phyloP scores from a whole-genome alignment of 768 basidiomycete genomes.

The Cubamyces sp. region DNA sequence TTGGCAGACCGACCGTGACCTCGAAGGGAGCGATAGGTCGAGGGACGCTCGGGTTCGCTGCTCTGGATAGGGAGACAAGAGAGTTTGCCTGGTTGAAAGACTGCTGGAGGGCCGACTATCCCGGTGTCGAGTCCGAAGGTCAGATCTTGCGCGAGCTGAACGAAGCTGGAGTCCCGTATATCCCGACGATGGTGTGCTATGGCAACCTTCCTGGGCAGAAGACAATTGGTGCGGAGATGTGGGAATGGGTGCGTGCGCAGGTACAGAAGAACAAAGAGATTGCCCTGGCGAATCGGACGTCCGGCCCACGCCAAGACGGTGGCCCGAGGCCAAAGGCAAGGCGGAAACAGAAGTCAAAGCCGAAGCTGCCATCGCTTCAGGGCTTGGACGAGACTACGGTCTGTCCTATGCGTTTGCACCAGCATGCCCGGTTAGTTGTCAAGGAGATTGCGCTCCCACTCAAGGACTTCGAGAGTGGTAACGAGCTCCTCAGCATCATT shows the following conservation, averaged over 20 bases:
- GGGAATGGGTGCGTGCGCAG: not conserved
- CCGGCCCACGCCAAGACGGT: not conserved
- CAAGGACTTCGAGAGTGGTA: not conserved
- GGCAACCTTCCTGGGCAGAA: constrained; percentile 2
- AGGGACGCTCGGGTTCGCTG: constrained; percentile 12
- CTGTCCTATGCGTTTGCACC: not conserved
- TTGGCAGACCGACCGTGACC: not conserved
- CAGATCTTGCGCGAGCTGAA: not conserved
- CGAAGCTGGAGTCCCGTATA: not conserved
- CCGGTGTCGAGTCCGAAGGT: constrained; percentile 2
- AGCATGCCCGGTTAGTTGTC: constrained; percentile 12
- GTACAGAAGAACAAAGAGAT: too few relatives aligned
- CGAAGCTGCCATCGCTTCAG: not conserved
- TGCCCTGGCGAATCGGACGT: not conserved
- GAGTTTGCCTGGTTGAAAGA: constrained; percentile 17
- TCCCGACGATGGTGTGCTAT: constrained; percentile 13
- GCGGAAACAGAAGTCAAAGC: too few relatives aligned
- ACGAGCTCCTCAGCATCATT: not conserved
- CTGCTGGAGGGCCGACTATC: not conserved
- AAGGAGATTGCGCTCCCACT: constrained; percentile 8
- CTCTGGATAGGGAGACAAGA: constrained; percentile 4
- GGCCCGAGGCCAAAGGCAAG: too few relatives aligned
- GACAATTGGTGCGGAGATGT: not conserved
- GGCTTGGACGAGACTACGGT: not conserved
- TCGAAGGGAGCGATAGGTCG: not conserved